Base-by-base conservation (phyloP, 208 protist species). In the Acanthamoeba rhysodes region DNA sequence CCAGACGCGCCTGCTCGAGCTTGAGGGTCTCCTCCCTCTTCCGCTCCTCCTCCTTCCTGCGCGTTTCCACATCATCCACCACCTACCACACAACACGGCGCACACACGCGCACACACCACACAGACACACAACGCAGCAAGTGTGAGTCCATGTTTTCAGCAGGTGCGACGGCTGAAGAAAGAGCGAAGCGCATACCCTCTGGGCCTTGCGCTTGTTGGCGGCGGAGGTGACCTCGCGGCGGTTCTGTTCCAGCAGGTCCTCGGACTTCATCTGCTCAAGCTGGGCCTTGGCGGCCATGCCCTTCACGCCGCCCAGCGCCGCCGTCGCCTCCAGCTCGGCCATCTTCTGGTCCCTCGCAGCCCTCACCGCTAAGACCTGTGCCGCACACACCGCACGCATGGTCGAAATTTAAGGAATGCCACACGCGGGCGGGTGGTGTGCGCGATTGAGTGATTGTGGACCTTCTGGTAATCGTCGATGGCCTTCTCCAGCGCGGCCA, bases 251-350 rank as follows among this genome's bases (percentile, higher is more conserved):
- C 4, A 85, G 76, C 76, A 59, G 76, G 76, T 85, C 76, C 76
- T 85, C 76, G n/a, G 76, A 85, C 76, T 85, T 85, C 76, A 85
- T 85, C 76, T 85, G 76, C 76, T 85, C 76, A 8, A 85, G 76
- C 76, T 85, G 76, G 27, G 76, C 76, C 76, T 85, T 85, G 76
- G 76, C 76, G 45, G 76, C 76, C 76, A 85, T 85, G 76, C 76
- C 76, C 76, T 85, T 85, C 22, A 85, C 76, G 34, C 76, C 76
- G 76, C 76, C 76, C 41, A 59, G 76, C 41, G 76, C 76, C 18
- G 76, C 76, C 20, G 48, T 70, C 9, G 57, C 84, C 41, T 91
- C 57, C 84, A 91, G 84, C 84, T 91, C 84, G 16, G 50, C 84
- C 84, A 91, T 91, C 50, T 91, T 91, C 57, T 91, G 9, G 53